Percentiles rank a stretch among this genome's conserved stretches.
These are phyloP conservation scores for Tephrocybe sp. DNA, from an alignment of 768 basidiomycete species.

Conservation along the genomic window DNA sequence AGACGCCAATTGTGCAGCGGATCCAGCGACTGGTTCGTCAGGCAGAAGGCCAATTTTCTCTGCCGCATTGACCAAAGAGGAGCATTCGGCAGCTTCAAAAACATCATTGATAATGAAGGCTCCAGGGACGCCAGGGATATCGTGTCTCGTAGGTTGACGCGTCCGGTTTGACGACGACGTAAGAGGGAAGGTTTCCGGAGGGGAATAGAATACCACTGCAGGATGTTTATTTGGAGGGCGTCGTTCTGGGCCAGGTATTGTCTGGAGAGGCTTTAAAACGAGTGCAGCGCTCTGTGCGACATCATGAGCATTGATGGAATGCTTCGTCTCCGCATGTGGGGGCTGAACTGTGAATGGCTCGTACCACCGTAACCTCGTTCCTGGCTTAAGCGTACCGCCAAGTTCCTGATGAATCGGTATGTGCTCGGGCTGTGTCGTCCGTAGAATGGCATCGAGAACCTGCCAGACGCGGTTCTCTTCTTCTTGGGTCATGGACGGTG, in stretches of 20 bases:
- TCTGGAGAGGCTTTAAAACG: slow-evolving; percentile 28
- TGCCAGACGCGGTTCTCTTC: slow-evolving; percentile 42
- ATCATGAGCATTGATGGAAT: slow-evolving; percentile 11
- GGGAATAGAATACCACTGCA: slow-evolving; percentile 47
- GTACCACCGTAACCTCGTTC: slow-evolving; percentile 32
- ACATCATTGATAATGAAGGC: slow-evolving; percentile 49
- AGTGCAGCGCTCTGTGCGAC: slow-evolving; percentile 16
- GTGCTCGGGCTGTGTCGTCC: slow-evolving; percentile 40
- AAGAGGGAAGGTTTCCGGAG: slow-evolving; percentile 30
- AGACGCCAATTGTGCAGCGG: slow-evolving; percentile 40
- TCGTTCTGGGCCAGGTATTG: slow-evolving; percentile 43
- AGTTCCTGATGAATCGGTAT: slow-evolving; percentile 19
- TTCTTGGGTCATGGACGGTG: slow-evolving; percentile 33
- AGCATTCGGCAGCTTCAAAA: slow-evolving; percentile 41
- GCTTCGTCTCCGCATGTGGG: slow-evolving; percentile 7
- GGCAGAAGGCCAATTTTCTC: slow-evolving; percentile 46
- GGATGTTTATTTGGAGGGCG: slow-evolving; percentile 53
- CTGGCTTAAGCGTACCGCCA: slow-evolving; percentile 24
- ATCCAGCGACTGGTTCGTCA: slow-evolving; percentile 49
- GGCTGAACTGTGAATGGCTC: slow-evolving; percentile 29
- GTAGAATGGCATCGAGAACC: slow-evolving; percentile 47
- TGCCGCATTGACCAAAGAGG: slow-evolving; percentile 41
- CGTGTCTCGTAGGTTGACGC: slow-evolving; percentile 29
- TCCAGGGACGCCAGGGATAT: slow-evolving; percentile 44
- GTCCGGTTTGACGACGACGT: slow-evolving; percentile 20